Evolutionary conservation across 192 early-diverging fungal genomes (phyloP).

Genomic region (Spizellomyces sp.): DNA sequence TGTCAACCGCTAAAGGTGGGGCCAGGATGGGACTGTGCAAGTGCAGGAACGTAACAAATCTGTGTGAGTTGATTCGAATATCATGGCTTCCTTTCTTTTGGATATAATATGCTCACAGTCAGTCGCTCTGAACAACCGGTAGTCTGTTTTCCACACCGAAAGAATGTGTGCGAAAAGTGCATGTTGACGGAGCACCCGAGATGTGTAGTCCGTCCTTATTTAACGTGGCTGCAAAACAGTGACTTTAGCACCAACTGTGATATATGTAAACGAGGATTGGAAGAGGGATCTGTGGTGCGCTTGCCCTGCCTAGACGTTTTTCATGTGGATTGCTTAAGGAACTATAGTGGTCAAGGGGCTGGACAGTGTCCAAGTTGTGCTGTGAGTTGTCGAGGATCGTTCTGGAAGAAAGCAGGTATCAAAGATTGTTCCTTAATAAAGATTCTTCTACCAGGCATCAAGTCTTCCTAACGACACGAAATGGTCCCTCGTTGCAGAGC

Average conservation of each 20-base stretch:
- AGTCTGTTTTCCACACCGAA: slow-evolving; percentile 57
- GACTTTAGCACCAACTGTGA: slow-evolving; percentile 54
- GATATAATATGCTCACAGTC: background rate
- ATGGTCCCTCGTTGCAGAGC: no score
- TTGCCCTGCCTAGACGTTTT: slow-evolving; percentile 51
- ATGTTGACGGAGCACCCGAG: slow-evolving; percentile 38
- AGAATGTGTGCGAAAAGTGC: slow-evolving; percentile 63
- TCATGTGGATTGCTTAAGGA: background rate
- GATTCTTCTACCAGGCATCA: no score
- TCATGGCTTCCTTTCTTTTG: background rate
- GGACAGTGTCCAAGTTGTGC: no score
- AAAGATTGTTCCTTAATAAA: no score
- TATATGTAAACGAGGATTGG: slow-evolving; percentile 44
- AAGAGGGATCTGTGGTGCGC: slow-evolving; percentile 42
- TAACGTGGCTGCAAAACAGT: slow-evolving; percentile 60
- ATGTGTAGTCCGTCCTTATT: slow-evolving; percentile 49
- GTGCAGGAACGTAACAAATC: slow-evolving; percentile 58
- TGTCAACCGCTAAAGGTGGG: background rate
- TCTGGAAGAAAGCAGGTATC: no score
- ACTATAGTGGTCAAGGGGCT: no score
- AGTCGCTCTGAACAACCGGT: background rate
- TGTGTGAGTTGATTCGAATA: slow-evolving; percentile 29
- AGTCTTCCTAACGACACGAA: no score
- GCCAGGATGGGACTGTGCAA: slow-evolving; percentile 58
- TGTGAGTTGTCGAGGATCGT: no score